Evolutionary conservation across 495 filamentous ascomycete species (phyloP).

Genomic region (Darksidea phi): DNA sequence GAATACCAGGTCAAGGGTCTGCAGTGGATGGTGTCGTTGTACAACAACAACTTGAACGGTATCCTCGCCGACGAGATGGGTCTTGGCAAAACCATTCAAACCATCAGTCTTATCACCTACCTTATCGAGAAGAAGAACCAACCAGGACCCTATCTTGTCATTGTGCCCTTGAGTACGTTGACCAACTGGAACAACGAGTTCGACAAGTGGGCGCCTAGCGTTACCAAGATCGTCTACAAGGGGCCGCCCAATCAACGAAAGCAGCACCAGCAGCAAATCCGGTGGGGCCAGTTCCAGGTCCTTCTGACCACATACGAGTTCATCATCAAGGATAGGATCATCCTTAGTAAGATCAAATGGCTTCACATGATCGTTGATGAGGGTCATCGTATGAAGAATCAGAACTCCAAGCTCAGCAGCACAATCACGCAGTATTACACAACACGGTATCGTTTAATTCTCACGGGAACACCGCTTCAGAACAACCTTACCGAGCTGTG

Average conservation of each 20-base stretch:
- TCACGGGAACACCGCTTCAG: slow-evolving; percentile 95
- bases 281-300: slow-evolving; percentile 93
- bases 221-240: slow-evolving; percentile 90
- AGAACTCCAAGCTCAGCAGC: slow-evolving; percentile 92
- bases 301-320: slow-evolving; percentile 97
- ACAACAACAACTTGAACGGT: slow-evolving; percentile 99
- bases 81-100: slow-evolving; percentile 99
- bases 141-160: slow-evolving; percentile 90
- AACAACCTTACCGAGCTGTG: slow-evolving; percentile 96
- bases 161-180: slow-evolving; percentile 88
- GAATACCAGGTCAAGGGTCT: slow-evolving; percentile 98
- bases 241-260: slow-evolving; percentile 87
- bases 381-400: slow-evolving; percentile 99
- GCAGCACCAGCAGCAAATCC: slow-evolving; percentile 87
- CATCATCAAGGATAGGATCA: slow-evolving; percentile 95
- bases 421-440: slow-evolving; percentile 93
- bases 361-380: slow-evolving; percentile 99
- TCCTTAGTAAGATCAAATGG: slow-evolving; percentile 97
- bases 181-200: slow-evolving; percentile 99
- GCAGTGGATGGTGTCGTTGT: slow-evolving; percentile 99
- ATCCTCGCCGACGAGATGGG: slow-evolving; percentile 99
- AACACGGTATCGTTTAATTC: slow-evolving; percentile 90
- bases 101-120: slow-evolving; percentile 94
- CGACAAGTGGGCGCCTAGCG: slow-evolving; percentile 94
- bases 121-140: slow-evolving; percentile 95